phyloP scores from a whole-genome alignment of 306 rosid genomes.

The Lathyrus tuberosus region DNA sequence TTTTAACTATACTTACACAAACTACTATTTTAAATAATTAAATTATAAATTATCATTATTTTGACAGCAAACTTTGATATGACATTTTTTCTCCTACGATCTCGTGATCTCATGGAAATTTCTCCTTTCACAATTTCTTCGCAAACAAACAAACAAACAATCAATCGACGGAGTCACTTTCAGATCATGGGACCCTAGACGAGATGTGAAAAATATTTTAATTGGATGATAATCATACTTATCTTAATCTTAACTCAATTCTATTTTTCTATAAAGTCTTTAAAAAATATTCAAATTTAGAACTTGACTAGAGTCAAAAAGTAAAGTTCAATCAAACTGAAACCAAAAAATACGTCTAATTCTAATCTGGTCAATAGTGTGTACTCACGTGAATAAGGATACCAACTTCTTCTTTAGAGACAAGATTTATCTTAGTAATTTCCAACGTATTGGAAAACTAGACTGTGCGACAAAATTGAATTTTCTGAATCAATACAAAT shows the following conservation, averaged over 20 bases:
- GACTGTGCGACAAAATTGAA: not conserved
- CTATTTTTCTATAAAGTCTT: too few species aligned
- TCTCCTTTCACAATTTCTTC: not conserved
- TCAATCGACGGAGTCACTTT: not conserved
- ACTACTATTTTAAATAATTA: too few species aligned
- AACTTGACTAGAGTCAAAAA: too few species aligned
- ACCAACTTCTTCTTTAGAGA: not conserved
- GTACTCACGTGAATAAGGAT: not conserved
- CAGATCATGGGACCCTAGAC: not conserved
- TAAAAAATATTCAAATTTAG: too few species aligned
- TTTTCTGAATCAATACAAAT: not conserved
- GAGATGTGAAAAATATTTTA: not conserved
- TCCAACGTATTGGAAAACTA: not conserved
- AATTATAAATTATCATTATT: too few species aligned
- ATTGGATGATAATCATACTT: not conserved
- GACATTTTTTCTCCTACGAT: not conserved
- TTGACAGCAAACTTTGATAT: not conserved
- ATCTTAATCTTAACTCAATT: too few species aligned
- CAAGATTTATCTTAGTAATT: not conserved
- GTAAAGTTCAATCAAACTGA: not conserved
- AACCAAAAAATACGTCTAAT: not conserved
- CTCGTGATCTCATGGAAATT: not conserved
- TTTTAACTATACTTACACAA: too few species aligned
- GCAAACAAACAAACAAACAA: constrained; percentile 1
- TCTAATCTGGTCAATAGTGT: not conserved